Evolutionary conservation across 2,329 filamentous ascomycete genomes (phyloP), one percentile per base, ranked within the genome.

Genomic region (Fragosphaeria purpurea): DNA sequence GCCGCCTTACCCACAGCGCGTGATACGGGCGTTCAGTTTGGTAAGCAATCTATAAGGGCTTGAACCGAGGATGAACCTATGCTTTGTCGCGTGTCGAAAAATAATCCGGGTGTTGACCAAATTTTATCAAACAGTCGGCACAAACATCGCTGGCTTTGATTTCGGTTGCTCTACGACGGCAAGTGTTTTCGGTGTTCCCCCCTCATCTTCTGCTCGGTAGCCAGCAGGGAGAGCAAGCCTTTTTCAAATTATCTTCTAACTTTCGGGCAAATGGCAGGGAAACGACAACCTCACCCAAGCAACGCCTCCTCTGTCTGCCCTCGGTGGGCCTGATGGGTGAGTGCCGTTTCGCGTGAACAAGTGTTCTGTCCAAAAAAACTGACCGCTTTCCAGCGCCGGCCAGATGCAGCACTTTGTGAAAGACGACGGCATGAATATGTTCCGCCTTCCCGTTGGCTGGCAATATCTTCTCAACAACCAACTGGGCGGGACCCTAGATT

Each of bases 331-430:
- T 64, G 6, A 44, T 48, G 13, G 35, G 44, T 54, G 30, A 37
- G 61, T 6, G 58, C 59, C 22, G 22, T 22, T 22, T 22, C 22
- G 22, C 5, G 59, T 62, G 3, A 55, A 57, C 6, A 62, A 66
- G 53, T 64, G 63, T 42, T 62, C 35, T 37, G 22, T 22, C 22
- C 22, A 37, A 60, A 48, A 37, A 37, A 33, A 41, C 30, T 38
- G 3, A 46, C 33, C n/a, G 10, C 13, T 6, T 11, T 12, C 22
- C 32, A 47, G 51, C 7, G 31, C 41, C 11, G 67, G 60, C 4
- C 75, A 79, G 57, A 78, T 79, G 69, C 64, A 73, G 47, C 77
- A 81, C 58, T 81, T 80, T 54, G 66, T 71, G 46, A 68, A 67
- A n/a, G 68, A 75, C 41, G 71, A 76, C 56, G 66, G 69, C 43